Base-by-base conservation (phyloP, 2,329 filamentous ascomycete species). In the Penicillium italicum region DNA sequence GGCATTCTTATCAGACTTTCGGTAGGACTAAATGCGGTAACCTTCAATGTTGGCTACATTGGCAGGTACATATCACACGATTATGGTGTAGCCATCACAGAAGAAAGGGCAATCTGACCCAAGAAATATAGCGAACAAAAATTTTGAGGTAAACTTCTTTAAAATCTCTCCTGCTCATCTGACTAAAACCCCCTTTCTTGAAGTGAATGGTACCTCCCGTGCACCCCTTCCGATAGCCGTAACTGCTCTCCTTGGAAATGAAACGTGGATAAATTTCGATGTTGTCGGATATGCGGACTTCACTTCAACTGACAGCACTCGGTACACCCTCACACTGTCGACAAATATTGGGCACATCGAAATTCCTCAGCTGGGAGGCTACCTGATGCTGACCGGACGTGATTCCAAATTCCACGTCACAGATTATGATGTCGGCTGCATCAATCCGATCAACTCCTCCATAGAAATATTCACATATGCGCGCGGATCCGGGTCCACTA, bases 21-120 rank as follows among this genome's bases (percentile, higher is more conserved):
- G 89, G 89, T 5, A 89, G 89, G 1, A 91, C 89, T 0, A 93
- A 92, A 66, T 92, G 88, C 88, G 89, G 89, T 0, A 91, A 90
- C 57, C 72, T 90, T n/a, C n/a, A n/a, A n/a, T n/a, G n/a, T n/a
- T 3, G 86, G 88, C 0, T 82, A 89, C 61, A 79, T 84, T n/a
- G 84, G 83, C 6, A 83, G 80, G 1, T 84, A 85, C 56, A 85
- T 80, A 0, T 79, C 77, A 3, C 85, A 85, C 65, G 82, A 85
- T 62, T 84, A 84, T 57, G 79, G 81, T 2, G 76, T 83, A 12
- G 76, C 79, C 10, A 90, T 92, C 50, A 79, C 80, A 1, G 89
- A 92, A 66, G 84, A 88, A 41, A 79, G 88, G n/a, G 79, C 79
- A 0, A 75, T 92, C 2, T 72, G 77, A 30, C 81, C 88, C 1